Evolutionary conservation across 2,329 filamentous ascomycete species (phyloP).

Genomic region (Fusarium sp.): DNA sequence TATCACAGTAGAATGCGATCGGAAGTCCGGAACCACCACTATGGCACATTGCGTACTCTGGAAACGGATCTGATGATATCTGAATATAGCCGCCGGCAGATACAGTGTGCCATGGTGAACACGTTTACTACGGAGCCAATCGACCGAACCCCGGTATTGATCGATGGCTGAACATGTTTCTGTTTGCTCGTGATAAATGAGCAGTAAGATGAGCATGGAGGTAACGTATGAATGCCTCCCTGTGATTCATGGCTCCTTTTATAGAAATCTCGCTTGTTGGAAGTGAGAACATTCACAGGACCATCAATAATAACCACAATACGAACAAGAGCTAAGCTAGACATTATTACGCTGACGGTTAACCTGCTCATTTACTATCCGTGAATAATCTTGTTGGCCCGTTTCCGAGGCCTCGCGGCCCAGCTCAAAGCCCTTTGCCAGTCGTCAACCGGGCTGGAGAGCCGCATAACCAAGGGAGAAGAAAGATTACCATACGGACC

Average conservation of each 20-base stretch:
- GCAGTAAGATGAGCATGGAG: neutral
- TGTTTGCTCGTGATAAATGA: neutral
- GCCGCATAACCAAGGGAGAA: constrained; percentile 4
- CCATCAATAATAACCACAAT: neutral
- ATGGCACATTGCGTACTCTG: neutral
- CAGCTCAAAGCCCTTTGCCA: neutral
- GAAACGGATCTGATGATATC: constrained; percentile 30
- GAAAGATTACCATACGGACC: constrained; percentile 7
- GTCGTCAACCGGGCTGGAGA: constrained; percentile 28
- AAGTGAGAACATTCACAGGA: neutral
- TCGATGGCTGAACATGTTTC: constrained; percentile 9
- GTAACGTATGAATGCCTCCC: too few species aligned
- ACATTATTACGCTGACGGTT: neutral
- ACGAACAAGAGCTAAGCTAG: neutral
- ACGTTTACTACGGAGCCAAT: constrained; percentile 1
- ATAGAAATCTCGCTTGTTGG: too few species aligned
- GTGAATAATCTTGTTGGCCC: neutral
- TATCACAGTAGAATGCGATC: neutral
- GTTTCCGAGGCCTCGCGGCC: neutral
- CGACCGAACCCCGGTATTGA: neutral
- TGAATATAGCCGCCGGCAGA: constrained; percentile 16
- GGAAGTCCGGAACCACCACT: neutral
- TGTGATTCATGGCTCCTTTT: too few species aligned
- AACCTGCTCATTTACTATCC: neutral
- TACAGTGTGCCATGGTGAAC: neutral